A percentile compares a stretch with the other conserved stretches of the same genome.
Evolutionary conservation across 805 yeast genomes (phyloP).

Genomic region (Kluyveromyces nonfermentans): DNA sequence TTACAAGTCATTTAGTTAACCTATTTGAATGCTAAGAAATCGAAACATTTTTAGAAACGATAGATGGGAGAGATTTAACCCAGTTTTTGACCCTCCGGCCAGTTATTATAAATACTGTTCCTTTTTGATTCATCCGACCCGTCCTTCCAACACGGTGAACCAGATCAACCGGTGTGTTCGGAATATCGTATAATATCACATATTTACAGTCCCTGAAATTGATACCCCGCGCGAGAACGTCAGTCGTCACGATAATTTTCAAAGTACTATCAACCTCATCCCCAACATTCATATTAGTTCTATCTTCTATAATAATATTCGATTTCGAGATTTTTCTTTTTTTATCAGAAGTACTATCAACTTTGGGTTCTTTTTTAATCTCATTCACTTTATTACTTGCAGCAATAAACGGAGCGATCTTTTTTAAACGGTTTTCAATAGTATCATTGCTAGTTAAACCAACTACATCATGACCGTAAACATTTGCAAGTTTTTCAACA

Average conservation of each 20-base stretch:
- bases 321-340: constrained; percentile 27
- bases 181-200: constrained; percentile 77
- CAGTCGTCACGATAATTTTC: constrained; percentile 78
- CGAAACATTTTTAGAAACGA: constrained; percentile 42
- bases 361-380: constrained; percentile 7
- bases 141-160: constrained; percentile 92
- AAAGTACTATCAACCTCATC: constrained; percentile 24
- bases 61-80: constrained; percentile 72
- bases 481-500: constrained; percentile 41
- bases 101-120: constrained; percentile 75
- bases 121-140: constrained; percentile 83
- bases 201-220: constrained; percentile 77
- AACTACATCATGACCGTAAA: constrained; percentile 48
- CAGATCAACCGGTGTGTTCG: constrained; percentile 73
- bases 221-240: constrained; percentile 80
- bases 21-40: constrained; percentile 17
- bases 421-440: constrained; percentile 47
- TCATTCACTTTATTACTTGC: constrained; percentile 39
- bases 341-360: not conserved
- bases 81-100: constrained; percentile 62
- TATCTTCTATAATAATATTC: constrained; percentile 22
- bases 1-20: not conserved
- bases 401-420: constrained; percentile 53
- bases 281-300: not conserved
- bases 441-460: constrained; percentile 61